These are phyloP conservation scores for Thermoascus crustaceus DNA, from an alignment of 2,329 filamentous ascomycete genomes.

Conservation along the genomic window DNA sequence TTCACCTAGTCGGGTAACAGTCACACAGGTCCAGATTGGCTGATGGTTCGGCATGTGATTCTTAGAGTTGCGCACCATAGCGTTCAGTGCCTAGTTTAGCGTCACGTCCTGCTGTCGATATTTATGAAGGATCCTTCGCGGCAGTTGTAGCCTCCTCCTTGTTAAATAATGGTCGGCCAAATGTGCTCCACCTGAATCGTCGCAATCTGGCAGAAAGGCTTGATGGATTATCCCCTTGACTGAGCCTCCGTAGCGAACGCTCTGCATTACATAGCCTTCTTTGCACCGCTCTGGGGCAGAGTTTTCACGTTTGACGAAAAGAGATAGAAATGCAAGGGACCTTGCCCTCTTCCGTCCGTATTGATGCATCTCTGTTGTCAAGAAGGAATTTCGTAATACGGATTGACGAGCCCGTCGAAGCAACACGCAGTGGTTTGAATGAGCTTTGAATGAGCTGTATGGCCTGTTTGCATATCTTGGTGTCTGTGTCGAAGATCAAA, in stretches of 20 bases:
- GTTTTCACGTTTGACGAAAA: not conserved
- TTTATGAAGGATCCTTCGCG: no score
- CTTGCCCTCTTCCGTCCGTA: not conserved
- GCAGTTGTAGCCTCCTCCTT: no score
- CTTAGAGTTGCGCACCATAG: conserved; percentile 41
- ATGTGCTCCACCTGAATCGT: no score
- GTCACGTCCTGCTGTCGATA: no score
- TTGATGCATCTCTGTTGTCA: not conserved
- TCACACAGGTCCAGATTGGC: conserved; percentile 49
- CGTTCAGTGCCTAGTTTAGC: no score
- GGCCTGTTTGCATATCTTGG: conserved; percentile 3
- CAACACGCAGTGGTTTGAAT: not conserved
- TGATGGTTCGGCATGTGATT: conserved; percentile 46
- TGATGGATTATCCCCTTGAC: no score
- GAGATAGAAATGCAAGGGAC: not conserved
- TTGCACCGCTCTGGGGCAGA: not conserved
- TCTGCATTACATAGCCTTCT: no score
- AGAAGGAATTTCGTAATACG: not conserved
- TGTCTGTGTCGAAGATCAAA: not conserved
- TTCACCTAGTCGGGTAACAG: conserved; percentile 40
- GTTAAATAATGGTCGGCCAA: no score
- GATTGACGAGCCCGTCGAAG: not conserved
- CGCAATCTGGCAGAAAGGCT: no score
- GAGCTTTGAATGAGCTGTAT: not conserved
- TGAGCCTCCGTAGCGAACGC: no score